Conservation (phyloP, 1,139 yeast genomes). For the Yamadazyma spencermartinsiae region DNA sequence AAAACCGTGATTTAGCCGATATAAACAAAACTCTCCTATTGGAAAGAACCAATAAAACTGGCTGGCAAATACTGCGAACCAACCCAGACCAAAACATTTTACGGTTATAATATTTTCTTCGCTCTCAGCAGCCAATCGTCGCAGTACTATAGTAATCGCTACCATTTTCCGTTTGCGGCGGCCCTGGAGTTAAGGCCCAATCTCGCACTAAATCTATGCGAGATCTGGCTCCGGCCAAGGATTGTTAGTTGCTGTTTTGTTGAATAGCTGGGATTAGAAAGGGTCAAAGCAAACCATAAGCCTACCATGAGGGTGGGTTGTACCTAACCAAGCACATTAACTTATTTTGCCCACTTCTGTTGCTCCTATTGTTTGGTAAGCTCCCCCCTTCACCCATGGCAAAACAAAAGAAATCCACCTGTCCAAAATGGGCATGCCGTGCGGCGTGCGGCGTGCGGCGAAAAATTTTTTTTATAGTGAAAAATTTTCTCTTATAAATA, state of each 20-base stretch:
- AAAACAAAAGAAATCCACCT: constrained; percentile 5
- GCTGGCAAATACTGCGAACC: too few species aligned
- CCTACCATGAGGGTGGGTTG: too few species aligned
- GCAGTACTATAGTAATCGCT: neutral
- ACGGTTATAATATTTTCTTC: too few species aligned
- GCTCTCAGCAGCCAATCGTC: constrained; percentile 3
- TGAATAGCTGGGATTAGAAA: too few species aligned
- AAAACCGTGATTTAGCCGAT: too few species aligned
- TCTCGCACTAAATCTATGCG: too few species aligned
- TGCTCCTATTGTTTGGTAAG: neutral
- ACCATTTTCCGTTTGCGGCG: neutral
- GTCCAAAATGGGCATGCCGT: constrained; percentile 7
- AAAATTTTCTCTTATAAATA: constrained; percentile 5
- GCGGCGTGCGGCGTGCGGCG: constrained; percentile 19
- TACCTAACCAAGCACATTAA: neutral
- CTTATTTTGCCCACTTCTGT: neutral
- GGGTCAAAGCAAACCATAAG: too few species aligned
- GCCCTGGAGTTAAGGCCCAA: neutral
- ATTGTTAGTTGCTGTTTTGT: too few species aligned
- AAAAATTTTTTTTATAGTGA: constrained; percentile 12
- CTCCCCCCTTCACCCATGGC: neutral
- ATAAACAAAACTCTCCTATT: too few species aligned
- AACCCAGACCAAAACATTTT: neutral
- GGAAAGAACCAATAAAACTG: too few species aligned
- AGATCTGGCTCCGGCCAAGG: neutral